Conservation (phyloP, 352 stramenopile species). For the Phytophthora melonis region DNA sequence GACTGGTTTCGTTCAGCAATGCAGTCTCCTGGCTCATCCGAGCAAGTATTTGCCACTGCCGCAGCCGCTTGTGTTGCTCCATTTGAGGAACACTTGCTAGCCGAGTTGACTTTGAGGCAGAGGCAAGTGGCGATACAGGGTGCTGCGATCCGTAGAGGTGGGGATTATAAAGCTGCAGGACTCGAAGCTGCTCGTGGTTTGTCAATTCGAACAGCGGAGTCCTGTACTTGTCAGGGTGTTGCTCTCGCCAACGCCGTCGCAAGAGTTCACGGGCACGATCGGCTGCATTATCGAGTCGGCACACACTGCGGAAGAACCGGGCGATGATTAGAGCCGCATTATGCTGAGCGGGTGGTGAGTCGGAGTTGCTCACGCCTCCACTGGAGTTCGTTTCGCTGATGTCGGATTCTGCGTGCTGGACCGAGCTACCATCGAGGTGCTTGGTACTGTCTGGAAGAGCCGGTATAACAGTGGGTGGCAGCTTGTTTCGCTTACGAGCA, state of each 20-base stretch:
- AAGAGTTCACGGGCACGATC: conserved; percentile 39
- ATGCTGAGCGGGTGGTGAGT: conserved; percentile 26
- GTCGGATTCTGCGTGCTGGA: background rate
- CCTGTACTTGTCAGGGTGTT: conserved; percentile 33
- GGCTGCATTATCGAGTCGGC: conserved; percentile 34
- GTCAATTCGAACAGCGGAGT: conserved; percentile 42
- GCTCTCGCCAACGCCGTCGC: conserved; percentile 42
- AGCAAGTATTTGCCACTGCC: conserved; percentile 32
- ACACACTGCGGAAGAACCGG: conserved; percentile 57
- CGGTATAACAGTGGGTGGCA: background rate
- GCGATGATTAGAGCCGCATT: conserved; percentile 67
- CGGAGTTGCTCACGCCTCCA: background rate
- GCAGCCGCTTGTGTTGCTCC: conserved; percentile 31
- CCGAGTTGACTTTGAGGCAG: conserved; percentile 22
- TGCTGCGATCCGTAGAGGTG: conserved; percentile 48
- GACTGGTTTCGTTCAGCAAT: conserved; percentile 31
- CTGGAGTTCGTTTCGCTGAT: conserved; percentile 2
- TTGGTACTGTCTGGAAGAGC: conserved; percentile 1
- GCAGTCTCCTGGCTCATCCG: conserved; percentile 31
- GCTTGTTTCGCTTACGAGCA: conserved; percentile 2
- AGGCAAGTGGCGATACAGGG: conserved; percentile 15
- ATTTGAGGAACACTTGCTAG: conserved; percentile 32
- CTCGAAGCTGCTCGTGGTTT: conserved; percentile 51
- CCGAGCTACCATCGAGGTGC: background rate
- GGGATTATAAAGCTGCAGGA: conserved; percentile 78